phyloP scores from a whole-genome alignment of 176 grass and related monocot species.

The Raddia distichophylla region DNA sequence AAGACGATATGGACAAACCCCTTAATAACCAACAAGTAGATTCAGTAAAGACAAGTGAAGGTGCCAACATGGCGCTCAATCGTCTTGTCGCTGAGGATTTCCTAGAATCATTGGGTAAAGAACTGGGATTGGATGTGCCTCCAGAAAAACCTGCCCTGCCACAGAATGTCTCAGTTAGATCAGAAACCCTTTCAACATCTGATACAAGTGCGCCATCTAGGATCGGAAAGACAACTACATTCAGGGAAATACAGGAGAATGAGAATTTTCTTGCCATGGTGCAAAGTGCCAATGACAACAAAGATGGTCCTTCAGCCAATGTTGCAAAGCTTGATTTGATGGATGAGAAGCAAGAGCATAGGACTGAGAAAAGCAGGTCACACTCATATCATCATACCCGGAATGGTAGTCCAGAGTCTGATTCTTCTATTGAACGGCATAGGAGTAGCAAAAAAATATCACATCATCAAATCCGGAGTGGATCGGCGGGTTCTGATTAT shows the following conservation, averaged over 20 bases:
- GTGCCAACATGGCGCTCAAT: conserved; percentile 86
- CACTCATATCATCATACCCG: conserved; percentile 22
- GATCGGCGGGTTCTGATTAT: conserved; percentile 55
- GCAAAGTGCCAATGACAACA: conserved; percentile 35
- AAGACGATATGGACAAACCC: conserved; percentile 59
- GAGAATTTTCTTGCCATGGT: conserved; percentile 14
- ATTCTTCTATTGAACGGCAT: conserved; percentile 54
- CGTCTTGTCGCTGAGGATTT: conserved; percentile 95
- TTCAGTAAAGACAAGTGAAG: conserved; percentile 81
- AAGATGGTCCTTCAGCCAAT: conserved; percentile 32
- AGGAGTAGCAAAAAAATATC: conserved; percentile 54
- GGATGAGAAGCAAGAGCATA: conserved; percentile 35
- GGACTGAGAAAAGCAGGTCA: conserved; percentile 30
- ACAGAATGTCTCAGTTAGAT: conserved; percentile 34
- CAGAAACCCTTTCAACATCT: conserved; percentile 43
- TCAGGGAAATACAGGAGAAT: conserved; percentile 43
- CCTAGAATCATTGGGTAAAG: conserved; percentile 92
- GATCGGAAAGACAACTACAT: conserved; percentile 19
- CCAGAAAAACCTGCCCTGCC: conserved; percentile 53
- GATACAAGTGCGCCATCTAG: conserved; percentile 34
- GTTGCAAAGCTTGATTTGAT: conserved; percentile 27
- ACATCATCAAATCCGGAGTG: conserved; percentile 29
- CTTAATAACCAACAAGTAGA: conserved; percentile 48
- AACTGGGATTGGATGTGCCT: conserved; percentile 89
- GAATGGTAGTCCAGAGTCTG: conserved; percentile 40